These are phyloP conservation scores for Peronosclerospora sorghi DNA, from an alignment of 352 stramenopile species.

Conservation along the genomic window DNA sequence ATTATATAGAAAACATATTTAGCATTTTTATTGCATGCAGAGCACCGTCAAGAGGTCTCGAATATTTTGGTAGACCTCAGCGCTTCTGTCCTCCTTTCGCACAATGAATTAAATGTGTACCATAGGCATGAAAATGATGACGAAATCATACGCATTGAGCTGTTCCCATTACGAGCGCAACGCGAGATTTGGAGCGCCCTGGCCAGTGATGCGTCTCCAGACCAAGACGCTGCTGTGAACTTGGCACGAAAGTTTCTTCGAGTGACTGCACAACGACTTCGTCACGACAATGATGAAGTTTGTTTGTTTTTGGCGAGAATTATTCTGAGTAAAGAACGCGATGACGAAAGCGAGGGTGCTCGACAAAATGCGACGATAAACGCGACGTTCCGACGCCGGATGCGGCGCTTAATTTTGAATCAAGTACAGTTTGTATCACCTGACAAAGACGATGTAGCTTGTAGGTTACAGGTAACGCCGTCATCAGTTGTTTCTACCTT, in stretches of 20 bases:
- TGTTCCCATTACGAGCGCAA: conserved; percentile 27
- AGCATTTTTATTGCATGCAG: conserved; percentile 10
- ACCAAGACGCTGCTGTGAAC: conserved; percentile 1
- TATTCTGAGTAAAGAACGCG: conserved; percentile 7
- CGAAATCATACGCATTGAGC: conserved; percentile 17
- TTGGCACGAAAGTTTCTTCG: conserved; percentile 19
- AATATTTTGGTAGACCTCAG: conserved; percentile 26
- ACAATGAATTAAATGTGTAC: background rate
- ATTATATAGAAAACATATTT: background rate
- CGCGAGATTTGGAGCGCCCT: conserved; percentile 54
- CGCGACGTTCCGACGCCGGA: conserved; percentile 20
- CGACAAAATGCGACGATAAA: background rate
- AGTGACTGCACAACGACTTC: conserved; percentile 3
- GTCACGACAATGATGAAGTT: conserved; percentile 14
- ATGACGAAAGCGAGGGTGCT: background rate
- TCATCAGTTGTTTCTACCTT: background rate
- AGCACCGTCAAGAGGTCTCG: conserved; percentile 22
- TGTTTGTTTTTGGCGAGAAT: conserved; percentile 20
- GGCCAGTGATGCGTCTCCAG: conserved; percentile 13
- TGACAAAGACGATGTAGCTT: background rate
- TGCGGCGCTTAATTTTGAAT: conserved; percentile 17
- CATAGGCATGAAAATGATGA: background rate
- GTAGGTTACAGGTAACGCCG: background rate
- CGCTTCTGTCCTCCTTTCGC: conserved; percentile 10
- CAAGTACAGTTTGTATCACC: conserved; percentile 12